phyloP scores from a whole-genome alignment of 257 asterid genomes.

The Leptodermis oblonga region DNA sequence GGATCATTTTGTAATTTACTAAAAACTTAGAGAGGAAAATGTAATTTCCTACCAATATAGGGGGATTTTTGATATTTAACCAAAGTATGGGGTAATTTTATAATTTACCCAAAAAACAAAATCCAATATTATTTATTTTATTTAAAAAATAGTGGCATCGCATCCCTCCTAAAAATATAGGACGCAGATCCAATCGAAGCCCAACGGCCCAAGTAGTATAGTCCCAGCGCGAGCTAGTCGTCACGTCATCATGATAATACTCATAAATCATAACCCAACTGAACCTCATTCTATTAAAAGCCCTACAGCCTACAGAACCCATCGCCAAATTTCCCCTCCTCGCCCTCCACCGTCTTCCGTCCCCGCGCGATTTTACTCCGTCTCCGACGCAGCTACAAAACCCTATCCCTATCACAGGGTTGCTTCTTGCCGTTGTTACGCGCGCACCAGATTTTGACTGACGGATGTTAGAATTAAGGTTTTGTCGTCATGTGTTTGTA shows the following conservation, averaged over 20 bases:
- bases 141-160: too few relatives aligned
- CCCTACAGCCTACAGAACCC: not conserved
- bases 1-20: too few relatives aligned
- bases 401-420: not conserved
- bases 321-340: not conserved
- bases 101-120: too few relatives aligned
- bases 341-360: slow-evolving; percentile 2
- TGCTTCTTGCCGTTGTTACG: not conserved
- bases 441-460: slow-evolving; percentile 1
- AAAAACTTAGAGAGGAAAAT: too few relatives aligned
- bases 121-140: too few relatives aligned
- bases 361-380: not conserved
- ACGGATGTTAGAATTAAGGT: not conserved
- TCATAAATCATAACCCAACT: not conserved
- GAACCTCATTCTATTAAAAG: not conserved
- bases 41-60: too few relatives aligned
- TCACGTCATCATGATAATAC: too few relatives aligned
- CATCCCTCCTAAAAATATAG: too few relatives aligned
- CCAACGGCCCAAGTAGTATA: not conserved
- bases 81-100: too few relatives aligned
- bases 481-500: slow-evolving; percentile 3
- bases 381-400: not conserved
- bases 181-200: not conserved
- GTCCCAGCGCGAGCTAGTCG: too few relatives aligned
- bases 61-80: too few relatives aligned